phyloP scores from a whole-genome alignment of 768 basidiomycete genomes.

The Ephemerocybe angulata region DNA sequence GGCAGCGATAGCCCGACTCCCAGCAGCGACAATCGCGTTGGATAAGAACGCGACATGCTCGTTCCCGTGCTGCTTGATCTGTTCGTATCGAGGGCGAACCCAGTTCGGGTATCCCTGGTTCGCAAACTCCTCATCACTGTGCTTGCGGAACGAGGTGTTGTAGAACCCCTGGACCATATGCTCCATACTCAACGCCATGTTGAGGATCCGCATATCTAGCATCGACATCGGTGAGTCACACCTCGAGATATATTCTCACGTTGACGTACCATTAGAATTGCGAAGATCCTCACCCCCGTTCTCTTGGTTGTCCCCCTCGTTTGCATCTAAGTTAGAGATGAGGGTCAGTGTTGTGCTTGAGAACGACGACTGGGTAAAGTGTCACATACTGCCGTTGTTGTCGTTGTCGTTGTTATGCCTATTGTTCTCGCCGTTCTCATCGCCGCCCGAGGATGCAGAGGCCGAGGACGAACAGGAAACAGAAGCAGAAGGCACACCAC shows the following conservation, averaged over 20 bases:
- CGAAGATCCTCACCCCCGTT: no score
- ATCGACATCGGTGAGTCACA: no score
- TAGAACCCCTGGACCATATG: constrained; percentile 48
- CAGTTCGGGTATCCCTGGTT: constrained; percentile 45
- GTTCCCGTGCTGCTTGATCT: constrained; percentile 53
- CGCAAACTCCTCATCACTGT: constrained; percentile 41
- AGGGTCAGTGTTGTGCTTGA: no score
- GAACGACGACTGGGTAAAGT: not conserved
- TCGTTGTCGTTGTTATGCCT: not conserved
- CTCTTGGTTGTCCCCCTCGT: not conserved
- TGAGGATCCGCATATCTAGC: constrained; percentile 34
- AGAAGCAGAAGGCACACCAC: not conserved
- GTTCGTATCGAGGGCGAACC: constrained; percentile 46
- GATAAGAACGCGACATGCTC: constrained; percentile 43
- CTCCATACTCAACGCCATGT: constrained; percentile 48
- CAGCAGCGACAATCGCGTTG: constrained; percentile 40
- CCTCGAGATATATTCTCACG: no score
- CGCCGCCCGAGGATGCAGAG: no score
- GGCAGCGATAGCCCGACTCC: constrained; percentile 37
- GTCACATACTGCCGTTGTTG: not conserved
- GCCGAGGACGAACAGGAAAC: not conserved
- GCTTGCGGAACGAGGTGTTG: constrained; percentile 38
- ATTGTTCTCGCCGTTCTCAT: not conserved
- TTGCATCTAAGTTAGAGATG: not conserved
- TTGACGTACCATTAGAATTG: no score